phyloP scores from a whole-genome alignment of 2,329 filamentous ascomycete genomes.

The Xylaria sp. region DNA sequence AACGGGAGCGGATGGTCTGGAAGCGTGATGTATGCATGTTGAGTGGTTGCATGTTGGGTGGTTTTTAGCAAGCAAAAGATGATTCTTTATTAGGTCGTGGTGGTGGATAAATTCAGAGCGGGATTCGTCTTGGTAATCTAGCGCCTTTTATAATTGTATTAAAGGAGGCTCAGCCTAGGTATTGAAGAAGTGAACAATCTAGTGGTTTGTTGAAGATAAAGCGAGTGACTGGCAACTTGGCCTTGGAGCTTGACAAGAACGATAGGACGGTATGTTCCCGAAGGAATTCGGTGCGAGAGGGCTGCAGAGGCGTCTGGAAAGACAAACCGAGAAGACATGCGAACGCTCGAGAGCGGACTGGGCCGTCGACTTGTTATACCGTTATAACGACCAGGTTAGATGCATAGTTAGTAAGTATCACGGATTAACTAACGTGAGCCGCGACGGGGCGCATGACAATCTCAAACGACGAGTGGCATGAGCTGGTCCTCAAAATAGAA shows the following conservation, averaged over 20 bases:
- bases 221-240: constrained; percentile 35
- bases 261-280: constrained; percentile 22
- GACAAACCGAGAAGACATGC: constrained; percentile 14
- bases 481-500: constrained; percentile 31
- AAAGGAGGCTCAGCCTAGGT: constrained; percentile 44
- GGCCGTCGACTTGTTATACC: constrained; percentile 16
- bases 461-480: constrained; percentile 21
- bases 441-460: constrained; percentile 25
- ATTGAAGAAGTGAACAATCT: constrained; percentile 29
- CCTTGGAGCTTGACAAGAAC: constrained; percentile 10
- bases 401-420: constrained; percentile 23
- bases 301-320: constrained; percentile 34
- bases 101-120: no score
- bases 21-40: constrained; percentile 57
- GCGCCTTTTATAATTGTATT: no score
- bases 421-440: constrained; percentile 14
- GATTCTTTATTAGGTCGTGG: neutral
- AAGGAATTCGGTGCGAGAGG: constrained; percentile 16
- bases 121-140: no score
- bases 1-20: constrained; percentile 56
- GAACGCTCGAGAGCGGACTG: constrained; percentile 13
- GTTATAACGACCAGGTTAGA: neutral
- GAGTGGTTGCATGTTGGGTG: constrained; percentile 19
- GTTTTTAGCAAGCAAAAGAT: no score
- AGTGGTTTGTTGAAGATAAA: constrained; percentile 25